Base-by-base conservation (phyloP, 345 rosid species). In the Psidium friedrichsthalianum region DNA sequence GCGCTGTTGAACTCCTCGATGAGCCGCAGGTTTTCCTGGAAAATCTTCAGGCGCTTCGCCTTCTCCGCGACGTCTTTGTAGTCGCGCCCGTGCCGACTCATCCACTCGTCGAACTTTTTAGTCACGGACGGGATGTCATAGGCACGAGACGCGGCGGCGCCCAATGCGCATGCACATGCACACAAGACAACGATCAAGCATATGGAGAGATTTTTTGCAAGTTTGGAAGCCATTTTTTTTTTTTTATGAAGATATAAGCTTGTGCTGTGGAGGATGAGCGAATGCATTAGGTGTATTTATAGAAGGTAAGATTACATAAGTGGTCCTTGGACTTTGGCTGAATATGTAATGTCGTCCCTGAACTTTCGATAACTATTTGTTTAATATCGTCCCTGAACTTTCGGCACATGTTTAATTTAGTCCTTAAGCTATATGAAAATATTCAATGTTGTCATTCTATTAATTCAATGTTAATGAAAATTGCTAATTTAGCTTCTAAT, bases 1-100 rank as follows among this genome's bases (percentile, higher is more conserved):
- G 51, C 87, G 1, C 83, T 25, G 78, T 91, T 92, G 49, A 88
- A 84, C 15, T 86, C 88, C 44, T 88, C 92, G n/a, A 91, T 80
- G 53, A 86, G 89, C 80, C 36, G 85, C 8, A 91, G 83, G 82
- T 91, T 91, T 25, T 85, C 82, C 82, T 83, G 40, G 84, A 92
- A 92, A 42, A 92, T 89, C 69, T 84, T 27, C 29, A 88, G 84
- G 2, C 91, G 87, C 90, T 49, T 86, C 12, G 83, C 59, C 83
- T 88, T 92, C 89, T 90, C 91, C 0, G 82, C 32, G 3, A 7
- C 86, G 13, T 86, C 84, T 47, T 59, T 64, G 24, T 91, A 91
- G 27, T 36, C 15, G 21, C 53, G 59, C 4, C 57, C 88, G 20
- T 88, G 51, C 20, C 29, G 3, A 51, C 27, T 25, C 81, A 84